Evolutionary conservation across 2,329 filamentous ascomycete genomes (phyloP), one percentile per base, ranked within the genome.

Genomic region (Talaromyces sp.): DNA sequence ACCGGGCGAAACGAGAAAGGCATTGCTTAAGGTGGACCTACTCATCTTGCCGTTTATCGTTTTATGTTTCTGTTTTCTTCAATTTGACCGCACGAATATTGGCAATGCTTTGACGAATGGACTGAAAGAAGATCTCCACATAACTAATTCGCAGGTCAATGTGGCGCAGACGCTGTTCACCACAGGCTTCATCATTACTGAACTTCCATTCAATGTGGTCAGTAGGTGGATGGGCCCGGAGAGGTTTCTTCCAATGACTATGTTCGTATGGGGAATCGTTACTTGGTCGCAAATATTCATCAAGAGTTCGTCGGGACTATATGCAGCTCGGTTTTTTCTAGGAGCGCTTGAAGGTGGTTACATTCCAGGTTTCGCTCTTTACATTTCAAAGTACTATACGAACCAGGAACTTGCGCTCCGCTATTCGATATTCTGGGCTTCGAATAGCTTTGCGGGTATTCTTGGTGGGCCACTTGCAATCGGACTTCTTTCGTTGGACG

Each of bases 301-400:
- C 21, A 63, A 60, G 57, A 64, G 63, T 49, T 59, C 68, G 14
- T 65, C 73, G 1, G 72, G 70, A 11, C 80, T 77, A 53, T 78
- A 73, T 56, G 73, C 73, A 7, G 27, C 50, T 29, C 58, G 58
- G 5, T 60, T 60, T 4, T 64, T 81, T 1, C 65, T 82, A 2
- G 80, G 79, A 2, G 70, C 80, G 3, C 64, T 79, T 8, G 79
- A 81, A 73, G 80, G 79, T 19, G 79, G 79, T 1, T 81, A 81
- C 58, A 81, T 82, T 26, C 79, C 79, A 69, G 78, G 71, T 52
- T 71, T 70, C 31, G 63, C 58, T 10, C 58, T 70, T 6, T 70
- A 69, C 46, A 65, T 70, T 27, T 65, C 66, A 2, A 64, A 65
- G 6, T 69, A 64, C 55, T 71, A 70, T 60, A 71, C 63, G 10